phyloP scores from a whole-genome alignment of 1,284 basidiomycete genomes.

The Chalciporus sp. region DNA sequence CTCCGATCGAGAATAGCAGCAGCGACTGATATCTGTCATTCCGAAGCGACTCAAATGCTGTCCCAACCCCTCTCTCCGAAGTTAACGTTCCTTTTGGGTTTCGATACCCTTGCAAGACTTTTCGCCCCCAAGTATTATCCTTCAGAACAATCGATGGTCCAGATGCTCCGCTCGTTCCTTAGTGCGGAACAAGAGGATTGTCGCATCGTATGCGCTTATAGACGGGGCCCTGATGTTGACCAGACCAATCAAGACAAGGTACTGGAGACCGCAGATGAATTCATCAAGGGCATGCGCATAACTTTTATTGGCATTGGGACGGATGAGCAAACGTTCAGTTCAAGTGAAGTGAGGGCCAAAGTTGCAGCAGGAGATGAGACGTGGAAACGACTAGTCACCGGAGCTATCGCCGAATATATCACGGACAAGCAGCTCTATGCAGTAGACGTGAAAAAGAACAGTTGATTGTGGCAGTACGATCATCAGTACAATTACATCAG shows the following conservation, averaged over 20 bases:
- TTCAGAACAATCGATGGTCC: constrained; percentile 54
- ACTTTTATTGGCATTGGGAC: constrained; percentile 62
- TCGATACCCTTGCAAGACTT: constrained; percentile 88
- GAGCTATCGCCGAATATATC: constrained; percentile 52
- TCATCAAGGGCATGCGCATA: constrained; percentile 54
- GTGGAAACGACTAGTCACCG: constrained; percentile 46
- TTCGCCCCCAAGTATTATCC: constrained; percentile 82
- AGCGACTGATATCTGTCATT: constrained; percentile 11
- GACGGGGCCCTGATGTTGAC: constrained; percentile 34
- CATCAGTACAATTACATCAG: constrained; percentile 4
- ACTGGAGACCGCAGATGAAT: constrained; percentile 46
- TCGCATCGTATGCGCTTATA: constrained; percentile 71
- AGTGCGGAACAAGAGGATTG: constrained; percentile 61
- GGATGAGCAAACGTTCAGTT: constrained; percentile 65
- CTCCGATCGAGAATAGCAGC: constrained; percentile 43
- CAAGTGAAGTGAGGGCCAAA: constrained; percentile 67
- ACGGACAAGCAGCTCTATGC: constrained; percentile 51
- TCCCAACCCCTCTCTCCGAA: constrained; percentile 36
- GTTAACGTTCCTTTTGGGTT: constrained; percentile 77
- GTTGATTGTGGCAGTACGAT: constrained; percentile 15
- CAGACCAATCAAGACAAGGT: constrained; percentile 33
- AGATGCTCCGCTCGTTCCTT: constrained; percentile 64
- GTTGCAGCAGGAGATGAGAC: constrained; percentile 39
- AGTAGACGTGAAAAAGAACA: neutral
- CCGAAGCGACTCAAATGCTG: constrained; percentile 9